Evolutionary conservation across 495 filamentous ascomycete genomes (phyloP).

Genomic region (Neurospora tetrasperma): DNA sequence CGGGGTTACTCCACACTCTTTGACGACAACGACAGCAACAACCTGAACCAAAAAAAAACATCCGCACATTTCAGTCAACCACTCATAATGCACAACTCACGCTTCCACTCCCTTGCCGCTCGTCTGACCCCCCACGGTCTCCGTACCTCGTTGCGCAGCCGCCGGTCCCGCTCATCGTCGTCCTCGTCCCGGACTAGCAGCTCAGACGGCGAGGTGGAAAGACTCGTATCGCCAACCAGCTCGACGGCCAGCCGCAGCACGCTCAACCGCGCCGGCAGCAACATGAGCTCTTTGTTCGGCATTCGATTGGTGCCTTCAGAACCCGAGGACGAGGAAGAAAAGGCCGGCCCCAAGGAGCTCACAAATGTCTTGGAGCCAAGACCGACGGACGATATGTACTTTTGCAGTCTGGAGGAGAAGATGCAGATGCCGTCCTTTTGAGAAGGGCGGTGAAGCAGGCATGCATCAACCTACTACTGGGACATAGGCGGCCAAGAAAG

Average conservation of each 20-base stretch:
- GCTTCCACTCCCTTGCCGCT: conserved; percentile 41
- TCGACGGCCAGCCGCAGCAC: conserved; percentile 35
- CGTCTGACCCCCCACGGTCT: conserved; percentile 35
- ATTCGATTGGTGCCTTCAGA: conserved; percentile 25
- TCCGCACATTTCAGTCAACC: not conserved
- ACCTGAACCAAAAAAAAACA: not conserved
- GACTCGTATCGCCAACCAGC: conserved; percentile 28
- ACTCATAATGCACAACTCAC: conserved; percentile 33
- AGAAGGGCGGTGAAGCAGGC: not conserved
- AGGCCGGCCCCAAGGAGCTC: conserved; percentile 34
- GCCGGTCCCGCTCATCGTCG: conserved; percentile 33
- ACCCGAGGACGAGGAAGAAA: conserved; percentile 38
- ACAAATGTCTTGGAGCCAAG: conserved; percentile 41
- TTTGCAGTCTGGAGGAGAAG: conserved; percentile 44
- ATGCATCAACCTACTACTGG: not conserved
- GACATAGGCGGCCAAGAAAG: not conserved
- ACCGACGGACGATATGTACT: conserved; percentile 36
- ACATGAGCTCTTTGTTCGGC: conserved; percentile 19
- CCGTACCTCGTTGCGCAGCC: conserved; percentile 35
- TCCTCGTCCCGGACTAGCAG: conserved; percentile 27
- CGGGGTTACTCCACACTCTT: not conserved
- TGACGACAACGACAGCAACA: not conserved
- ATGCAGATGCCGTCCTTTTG: conserved; percentile 39
- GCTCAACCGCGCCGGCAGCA: conserved; percentile 32
- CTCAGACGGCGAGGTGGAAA: conserved; percentile 19